Base-by-base conservation (phyloP, 768 basidiomycete species). In the Hortiboletus campestris region DNA sequence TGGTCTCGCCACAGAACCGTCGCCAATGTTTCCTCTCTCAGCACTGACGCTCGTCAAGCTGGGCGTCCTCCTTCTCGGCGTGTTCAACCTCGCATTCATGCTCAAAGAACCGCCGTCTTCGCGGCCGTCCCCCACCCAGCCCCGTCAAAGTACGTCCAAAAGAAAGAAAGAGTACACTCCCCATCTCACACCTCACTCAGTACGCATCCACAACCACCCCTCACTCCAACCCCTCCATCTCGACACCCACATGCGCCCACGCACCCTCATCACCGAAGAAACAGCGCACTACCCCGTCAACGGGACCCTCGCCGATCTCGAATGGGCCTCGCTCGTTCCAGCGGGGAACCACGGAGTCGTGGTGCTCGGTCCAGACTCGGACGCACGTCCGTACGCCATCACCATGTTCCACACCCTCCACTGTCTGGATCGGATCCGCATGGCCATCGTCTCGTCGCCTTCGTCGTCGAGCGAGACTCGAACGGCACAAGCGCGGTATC, bases 371-470 rank as follows among this genome's bases (percentile, higher is more conserved):
- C 49, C 54, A 4, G 55, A 63, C 20, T 4, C 51, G 4, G 50
- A 57, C 28, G 19, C 55, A 2, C 65, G 67, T 16, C 69, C 75
- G 2, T 76, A 70, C 57, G 71, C 72, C 10, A 57, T 77, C 31
- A 52, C 68, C 32, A 71, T 78, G 63, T 68, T 78, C 38, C 76
- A 78, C 63, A 70, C 74, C 35, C 63, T 78, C 0, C 73, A 74
- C 22, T 77, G 77, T 53, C 64, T 78, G 58, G 63, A 77, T 41
- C 58, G 76, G 17, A 46, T 77, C n/a, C 69, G 74, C 28, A 58
- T 32, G 8, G 64, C 68, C 36, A 55, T 73, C 51, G 43, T 50
- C 2, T 42, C 39, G 14, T 4, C 49, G 17, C n/a, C 35, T 2
- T 13, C 35, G 17, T n/a, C 34, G 25, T 25, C 25, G 25, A 17